Percentiles rank a stretch among this genome's conserved stretches.
phyloP scores from a whole-genome alignment of 768 basidiomycete species.

The Hypsizygus marmoreus region DNA sequence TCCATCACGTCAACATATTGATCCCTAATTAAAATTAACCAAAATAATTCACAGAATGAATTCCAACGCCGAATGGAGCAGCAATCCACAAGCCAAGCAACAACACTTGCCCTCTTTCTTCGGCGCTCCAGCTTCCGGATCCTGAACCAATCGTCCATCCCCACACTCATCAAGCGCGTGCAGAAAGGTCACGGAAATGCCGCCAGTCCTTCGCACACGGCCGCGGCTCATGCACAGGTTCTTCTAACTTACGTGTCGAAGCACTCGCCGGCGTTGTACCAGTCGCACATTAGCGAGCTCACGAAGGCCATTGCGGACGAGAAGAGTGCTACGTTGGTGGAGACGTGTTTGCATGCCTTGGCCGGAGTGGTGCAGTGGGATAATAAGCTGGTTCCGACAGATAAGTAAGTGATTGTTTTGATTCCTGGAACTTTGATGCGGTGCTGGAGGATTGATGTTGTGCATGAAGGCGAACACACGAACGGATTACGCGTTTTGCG shows the following conservation, averaged over 20 bases:
- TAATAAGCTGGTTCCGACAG: constrained; percentile 53
- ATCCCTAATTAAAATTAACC: not conserved
- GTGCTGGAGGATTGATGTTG: constrained; percentile 3
- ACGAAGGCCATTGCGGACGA: constrained; percentile 71
- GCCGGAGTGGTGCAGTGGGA: constrained; percentile 67
- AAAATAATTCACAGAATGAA: constrained; percentile 59
- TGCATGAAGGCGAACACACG: constrained; percentile 58
- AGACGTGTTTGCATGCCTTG: constrained; percentile 75
- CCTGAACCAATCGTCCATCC: constrained; percentile 84
- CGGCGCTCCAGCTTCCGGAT: constrained; percentile 71
- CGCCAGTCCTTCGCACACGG: constrained; percentile 32
- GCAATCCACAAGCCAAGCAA: constrained; percentile 54
- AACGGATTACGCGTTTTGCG: constrained; percentile 62
- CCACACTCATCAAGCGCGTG: constrained; percentile 73
- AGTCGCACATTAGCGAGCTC: constrained; percentile 75
- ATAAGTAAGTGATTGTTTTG: constrained; percentile 56
- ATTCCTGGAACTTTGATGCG: not conserved
- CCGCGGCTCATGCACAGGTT: constrained; percentile 49
- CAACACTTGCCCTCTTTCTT: constrained; percentile 73
- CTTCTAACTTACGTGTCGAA: constrained; percentile 70
- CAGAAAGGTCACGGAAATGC: constrained; percentile 47
- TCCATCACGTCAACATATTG: not conserved
- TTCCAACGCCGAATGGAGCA: constrained; percentile 78
- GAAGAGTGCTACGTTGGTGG: constrained; percentile 54
- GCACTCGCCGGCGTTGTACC: constrained; percentile 70